Evolutionary conservation across 345 rosid genomes (phyloP), one percentile per base, ranked within the genome.

Genomic region (Salix exigua): DNA sequence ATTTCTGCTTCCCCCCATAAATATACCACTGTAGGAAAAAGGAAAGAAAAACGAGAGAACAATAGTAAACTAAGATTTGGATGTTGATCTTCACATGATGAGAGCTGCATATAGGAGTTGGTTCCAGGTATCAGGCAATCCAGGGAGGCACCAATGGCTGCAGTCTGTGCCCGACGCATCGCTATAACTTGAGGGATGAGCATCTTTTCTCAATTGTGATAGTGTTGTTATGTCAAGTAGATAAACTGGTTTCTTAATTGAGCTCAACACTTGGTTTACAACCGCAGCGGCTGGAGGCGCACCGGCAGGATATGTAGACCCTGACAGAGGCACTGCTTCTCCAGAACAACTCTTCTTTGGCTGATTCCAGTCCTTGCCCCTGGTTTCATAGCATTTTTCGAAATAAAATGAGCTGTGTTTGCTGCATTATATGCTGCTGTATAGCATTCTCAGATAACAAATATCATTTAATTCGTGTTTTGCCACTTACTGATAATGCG

Each of bases 101-200:
- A 93, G 89, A 81, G 96, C 92, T 81, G 93, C 97, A 80, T 91
- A 91, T 23, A 94, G 83, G 75, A 94, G 98, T 75, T 94, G 97
- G 83, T 92, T 94, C 98, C 98, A 94, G 28, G 91, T 90, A 84
- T 94, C 98, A 0, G 98, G 98, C 84, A 94, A 77, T 50, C 98
- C 97, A 28, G 98, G 97, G 70, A 94, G 95, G 84, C 97, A 91
- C 97, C 98, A 94, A 48, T 94, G 98, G 82, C 98, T 94, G 82
- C 98, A 94, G 66, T 94, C 98, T 0, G 72, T 87, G 74, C 97
- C 92, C 0, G 87, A 84, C 74, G 80, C 77, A 5, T 73, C 85
- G 0, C 90, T 82, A 33, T 91, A 92, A 10, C 87, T 65, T 4
- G 98, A 89, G 12, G 97, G 98, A 75, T 94, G 98, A 5, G 95